phyloP scores from a whole-genome alignment of 176 grass and related monocot species.

The Hordeum vulgare region DNA sequence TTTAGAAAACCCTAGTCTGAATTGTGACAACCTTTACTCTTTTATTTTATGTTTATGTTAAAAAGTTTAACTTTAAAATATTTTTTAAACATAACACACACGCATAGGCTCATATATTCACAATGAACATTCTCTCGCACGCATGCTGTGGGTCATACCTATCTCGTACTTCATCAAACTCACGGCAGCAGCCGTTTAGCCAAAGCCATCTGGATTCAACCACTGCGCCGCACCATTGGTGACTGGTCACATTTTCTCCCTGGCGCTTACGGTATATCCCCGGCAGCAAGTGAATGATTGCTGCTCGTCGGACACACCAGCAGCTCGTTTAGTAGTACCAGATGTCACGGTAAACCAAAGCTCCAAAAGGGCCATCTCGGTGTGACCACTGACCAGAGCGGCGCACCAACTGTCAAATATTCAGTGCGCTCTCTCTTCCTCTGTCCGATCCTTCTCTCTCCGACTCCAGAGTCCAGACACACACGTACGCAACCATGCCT shows the following conservation, averaged over 20 bases:
- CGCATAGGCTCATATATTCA: too few relatives aligned
- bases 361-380: background rate
- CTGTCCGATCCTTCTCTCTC: background rate
- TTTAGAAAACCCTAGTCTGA: too few relatives aligned
- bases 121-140: too few relatives aligned
- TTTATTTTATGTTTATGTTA: too few relatives aligned
- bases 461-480: background rate
- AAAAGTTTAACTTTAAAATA: too few relatives aligned
- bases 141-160: too few relatives aligned
- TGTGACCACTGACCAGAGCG: background rate
- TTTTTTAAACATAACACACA: too few relatives aligned
- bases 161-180: too few relatives aligned
- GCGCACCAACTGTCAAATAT: background rate
- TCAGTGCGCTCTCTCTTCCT: background rate
- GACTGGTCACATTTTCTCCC: background rate
- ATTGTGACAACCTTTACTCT: too few relatives aligned
- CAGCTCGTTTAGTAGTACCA: background rate
- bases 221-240: background rate
- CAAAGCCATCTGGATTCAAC: too few relatives aligned
- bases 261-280: background rate
- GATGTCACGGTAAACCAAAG: background rate
- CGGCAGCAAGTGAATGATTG: background rate
- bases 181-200: too few relatives aligned
- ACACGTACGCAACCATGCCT: conserved; percentile 10
- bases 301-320: background rate